These are phyloP conservation scores for Nematocida ironsii DNA, from an alignment of 371 early-diverging fungal species.

Conservation along the genomic window DNA sequence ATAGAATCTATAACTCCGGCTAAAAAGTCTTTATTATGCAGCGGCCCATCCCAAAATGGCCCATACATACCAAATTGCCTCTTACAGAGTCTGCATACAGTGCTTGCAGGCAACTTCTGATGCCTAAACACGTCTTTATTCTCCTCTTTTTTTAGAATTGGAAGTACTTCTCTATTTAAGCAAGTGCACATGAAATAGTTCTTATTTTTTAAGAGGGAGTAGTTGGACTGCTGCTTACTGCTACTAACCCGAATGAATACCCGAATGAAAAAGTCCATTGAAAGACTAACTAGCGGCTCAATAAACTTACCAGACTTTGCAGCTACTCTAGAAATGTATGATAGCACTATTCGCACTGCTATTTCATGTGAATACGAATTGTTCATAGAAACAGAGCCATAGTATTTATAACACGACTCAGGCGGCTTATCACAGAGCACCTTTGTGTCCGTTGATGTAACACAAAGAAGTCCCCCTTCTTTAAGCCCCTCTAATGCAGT, in stretches of 20 bases:
- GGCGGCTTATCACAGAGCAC: slow-evolving; percentile 77
- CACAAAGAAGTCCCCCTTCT: slow-evolving; percentile 87
- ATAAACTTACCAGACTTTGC: slow-evolving; percentile 80
- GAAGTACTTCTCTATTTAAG: slow-evolving; percentile 46
- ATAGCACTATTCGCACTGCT: slow-evolving; percentile 77
- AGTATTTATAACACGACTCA: slow-evolving; percentile 86
- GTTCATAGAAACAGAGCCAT: slow-evolving; percentile 68
- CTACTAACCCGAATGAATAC: slow-evolving; percentile 88
- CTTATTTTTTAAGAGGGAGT: slow-evolving; percentile 64
- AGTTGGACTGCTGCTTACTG: slow-evolving; percentile 76
- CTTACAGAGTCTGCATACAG: slow-evolving; percentile 65
- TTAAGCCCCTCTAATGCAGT: slow-evolving; percentile 85
- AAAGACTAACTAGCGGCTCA: slow-evolving; percentile 82
- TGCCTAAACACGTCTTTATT: slow-evolving; percentile 23
- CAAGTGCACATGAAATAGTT: slow-evolving; percentile 65
- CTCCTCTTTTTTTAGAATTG: slow-evolving; percentile 24
- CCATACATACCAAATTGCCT: slow-evolving; percentile 77
- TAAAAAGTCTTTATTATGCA: slow-evolving; percentile 80
- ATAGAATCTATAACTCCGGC: slow-evolving; percentile 72
- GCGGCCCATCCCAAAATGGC: slow-evolving; percentile 80
- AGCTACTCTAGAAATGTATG: slow-evolving; percentile 79
- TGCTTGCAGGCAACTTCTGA: not conserved
- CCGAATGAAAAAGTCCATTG: slow-evolving; percentile 96
- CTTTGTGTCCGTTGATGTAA: slow-evolving; percentile 97
- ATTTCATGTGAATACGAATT: slow-evolving; percentile 63